These are phyloP conservation scores for Beta vulgaris DNA, from an alignment of 148 eudicot genomes.

Conservation along the genomic window DNA sequence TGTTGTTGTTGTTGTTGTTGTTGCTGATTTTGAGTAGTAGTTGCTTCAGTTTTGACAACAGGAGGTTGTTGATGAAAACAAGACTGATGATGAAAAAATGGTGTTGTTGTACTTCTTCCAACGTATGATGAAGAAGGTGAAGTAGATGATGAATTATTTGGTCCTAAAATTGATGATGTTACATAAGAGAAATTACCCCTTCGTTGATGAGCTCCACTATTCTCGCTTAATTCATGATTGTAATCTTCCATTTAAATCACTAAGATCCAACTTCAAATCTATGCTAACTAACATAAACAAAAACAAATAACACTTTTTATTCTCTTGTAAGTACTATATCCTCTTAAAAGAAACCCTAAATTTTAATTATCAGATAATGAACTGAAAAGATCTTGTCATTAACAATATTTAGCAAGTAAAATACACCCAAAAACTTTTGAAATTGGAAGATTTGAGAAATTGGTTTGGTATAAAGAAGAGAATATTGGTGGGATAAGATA, in stretches of 20 bases:
- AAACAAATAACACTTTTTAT: too few species aligned
- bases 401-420: background rate
- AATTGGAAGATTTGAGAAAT: background rate
- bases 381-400: background rate
- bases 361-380: background rate
- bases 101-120: conserved; percentile 17
- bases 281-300: too few species aligned
- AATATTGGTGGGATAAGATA: background rate
- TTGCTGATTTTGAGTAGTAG: background rate
- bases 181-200: conserved; percentile 28
- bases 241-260: conserved; percentile 27
- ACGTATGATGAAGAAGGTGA: conserved; percentile 27
- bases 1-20: background rate
- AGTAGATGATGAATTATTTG: conserved; percentile 24
- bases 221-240: conserved; percentile 27
- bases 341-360: background rate
- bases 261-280: background rate
- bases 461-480: background rate
- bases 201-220: conserved; percentile 25
- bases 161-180: conserved; percentile 31
- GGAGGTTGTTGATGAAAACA: conserved; percentile 15
- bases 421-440: background rate
- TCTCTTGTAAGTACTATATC: too few species aligned
- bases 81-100: conserved; percentile 19
- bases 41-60: conserved; percentile 25